Percentiles rank a stretch among this genome's conserved stretches.
These are phyloP conservation scores for Keqinozyma sinolaborantium DNA, from an alignment of 1,139 yeast species.

Conservation along the genomic window DNA sequence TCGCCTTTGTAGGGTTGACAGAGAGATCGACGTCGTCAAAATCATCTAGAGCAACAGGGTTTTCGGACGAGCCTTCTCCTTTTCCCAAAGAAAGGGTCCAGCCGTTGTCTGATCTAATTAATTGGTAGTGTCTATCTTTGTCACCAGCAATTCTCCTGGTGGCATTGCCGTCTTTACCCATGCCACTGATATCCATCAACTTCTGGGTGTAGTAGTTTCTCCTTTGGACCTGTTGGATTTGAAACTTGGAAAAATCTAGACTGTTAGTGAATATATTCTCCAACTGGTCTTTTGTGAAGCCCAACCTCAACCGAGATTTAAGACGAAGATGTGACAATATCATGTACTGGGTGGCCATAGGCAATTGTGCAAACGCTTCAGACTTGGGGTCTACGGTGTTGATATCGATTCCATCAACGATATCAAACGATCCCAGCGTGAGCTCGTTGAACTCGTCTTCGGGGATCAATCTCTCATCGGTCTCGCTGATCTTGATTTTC, in stretches of 20 bases:
- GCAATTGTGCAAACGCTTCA: slow-evolving; percentile 58
- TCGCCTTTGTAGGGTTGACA: background rate
- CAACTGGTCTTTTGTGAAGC: slow-evolving; percentile 83
- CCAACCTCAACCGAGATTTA: slow-evolving; percentile 90
- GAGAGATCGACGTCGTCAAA: slow-evolving; percentile 1
- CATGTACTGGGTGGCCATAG: slow-evolving; percentile 85
- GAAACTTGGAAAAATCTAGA: slow-evolving; percentile 89
- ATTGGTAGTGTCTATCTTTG: slow-evolving; percentile 69
- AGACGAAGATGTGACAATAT: slow-evolving; percentile 77
- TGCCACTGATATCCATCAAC: slow-evolving; percentile 79
- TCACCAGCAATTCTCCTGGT: slow-evolving; percentile 80
- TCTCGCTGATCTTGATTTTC: slow-evolving; percentile 29
- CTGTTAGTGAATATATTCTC: slow-evolving; percentile 77
- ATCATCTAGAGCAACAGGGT: slow-evolving; percentile 42
- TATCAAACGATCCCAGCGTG: slow-evolving; percentile 59
- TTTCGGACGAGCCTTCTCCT: slow-evolving; percentile 29
- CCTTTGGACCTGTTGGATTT: slow-evolving; percentile 87
- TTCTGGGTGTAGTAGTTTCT: slow-evolving; percentile 87
- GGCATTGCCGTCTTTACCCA: slow-evolving; percentile 57
- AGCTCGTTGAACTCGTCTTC: slow-evolving; percentile 67
- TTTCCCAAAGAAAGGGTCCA: slow-evolving; percentile 71
- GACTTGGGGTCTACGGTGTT: slow-evolving; percentile 71
- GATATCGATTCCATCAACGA: slow-evolving; percentile 67
- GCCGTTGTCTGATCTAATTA: slow-evolving; percentile 77
- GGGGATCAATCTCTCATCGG: slow-evolving; percentile 73